Base-by-base conservation (phyloP, 1,284 basidiomycete genomes). In the Austropuccinia psidii region DNA sequence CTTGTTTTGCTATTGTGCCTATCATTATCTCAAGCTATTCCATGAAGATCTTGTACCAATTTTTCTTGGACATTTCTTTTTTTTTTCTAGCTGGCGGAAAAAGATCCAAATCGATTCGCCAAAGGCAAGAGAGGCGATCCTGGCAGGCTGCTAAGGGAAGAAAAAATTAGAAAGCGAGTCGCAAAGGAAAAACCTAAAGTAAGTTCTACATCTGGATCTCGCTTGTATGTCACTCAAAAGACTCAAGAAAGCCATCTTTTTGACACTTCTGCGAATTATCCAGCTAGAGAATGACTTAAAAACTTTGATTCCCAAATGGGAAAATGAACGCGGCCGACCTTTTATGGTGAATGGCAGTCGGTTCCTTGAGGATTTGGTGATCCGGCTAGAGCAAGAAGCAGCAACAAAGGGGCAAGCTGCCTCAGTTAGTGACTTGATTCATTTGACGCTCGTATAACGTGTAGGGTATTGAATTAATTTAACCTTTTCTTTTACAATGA, bases 101-200 rank as follows among this genome's bases (percentile, higher is more conserved):
- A 75, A 58, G 74, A 79, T 72, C 69, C 69, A n/a, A 47, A 72
- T 54, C 43, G 69, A 61, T 72, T 29, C 37, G 69, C 69, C 37
- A 72, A 72, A 55, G 69, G 69, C 7, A 61, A 72, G 43, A 17
- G 58, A 24, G 54, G 57, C 72, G 77, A 81, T 72, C 78, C 82
- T 0, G 81, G 81, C 9, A 76, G 81, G 27, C 81, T 98, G 58
- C 82, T 98, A 58, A 85, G 91, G 58, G 95, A 99, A 82, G 95
- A 98, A 83, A 97, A 96, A 85, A 93, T 96, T 89, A 86, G 95
- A 67, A 98, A 97, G 82, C 84, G 94, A 13, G 92, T 99, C n/a
- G 86, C 86, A 76, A 90, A 91, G 79, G 89, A 96, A 82, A 98
- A 97, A 81, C 95, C 95, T 29, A 87, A 90, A 79, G 93, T 95